A percentile compares a stretch with the other conserved stretches of the same genome.
These are phyloP conservation scores for Sphaceloma murrayae DNA, from an alignment of 2,329 filamentous ascomycete genomes.

Conservation along the genomic window DNA sequence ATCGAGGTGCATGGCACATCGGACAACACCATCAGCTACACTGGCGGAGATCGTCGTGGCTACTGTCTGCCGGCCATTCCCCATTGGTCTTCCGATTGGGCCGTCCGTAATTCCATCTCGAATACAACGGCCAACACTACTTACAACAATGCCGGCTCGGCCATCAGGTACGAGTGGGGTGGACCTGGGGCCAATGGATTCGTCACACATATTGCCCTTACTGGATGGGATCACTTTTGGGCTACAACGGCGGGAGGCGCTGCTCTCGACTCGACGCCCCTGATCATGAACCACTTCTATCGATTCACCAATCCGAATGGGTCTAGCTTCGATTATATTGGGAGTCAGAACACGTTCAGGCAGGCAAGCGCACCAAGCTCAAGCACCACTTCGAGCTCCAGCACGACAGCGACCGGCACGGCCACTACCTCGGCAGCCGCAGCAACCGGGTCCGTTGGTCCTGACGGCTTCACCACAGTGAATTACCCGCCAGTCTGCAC, in stretches of 20 bases:
- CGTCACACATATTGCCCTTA: slow-evolving; percentile 33
- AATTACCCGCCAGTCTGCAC: slow-evolving; percentile 17
- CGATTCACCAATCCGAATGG: slow-evolving; percentile 21
- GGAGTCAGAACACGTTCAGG: slow-evolving; percentile 19
- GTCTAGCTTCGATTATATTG: slow-evolving; percentile 25
- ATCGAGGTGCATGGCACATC: slow-evolving; percentile 38
- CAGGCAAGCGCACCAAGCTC: slow-evolving; percentile 21
- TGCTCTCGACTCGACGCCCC: slow-evolving; percentile 23
- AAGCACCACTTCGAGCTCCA: slow-evolving; percentile 16
- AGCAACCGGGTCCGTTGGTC: neutral
- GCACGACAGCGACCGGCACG: slow-evolving; percentile 19
- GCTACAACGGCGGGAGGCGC: slow-evolving; percentile 25
- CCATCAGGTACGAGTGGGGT: slow-evolving; percentile 25
- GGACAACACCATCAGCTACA: slow-evolving; percentile 36
- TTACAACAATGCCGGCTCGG: slow-evolving; percentile 26
- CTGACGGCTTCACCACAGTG: slow-evolving; percentile 18
- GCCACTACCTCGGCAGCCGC: slow-evolving; percentile 1
- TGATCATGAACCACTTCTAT: slow-evolving; percentile 27
- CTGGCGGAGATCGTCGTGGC: slow-evolving; percentile 27
- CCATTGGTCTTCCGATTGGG: slow-evolving; percentile 33
- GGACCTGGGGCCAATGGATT: slow-evolving; percentile 26
- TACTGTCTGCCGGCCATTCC: slow-evolving; percentile 25
- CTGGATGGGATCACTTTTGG: slow-evolving; percentile 35
- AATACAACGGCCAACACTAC: slow-evolving; percentile 20
- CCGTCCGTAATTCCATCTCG: slow-evolving; percentile 28